phyloP scores from a whole-genome alignment of 148 eudicot genomes.

The Amaranthus palmeri region DNA sequence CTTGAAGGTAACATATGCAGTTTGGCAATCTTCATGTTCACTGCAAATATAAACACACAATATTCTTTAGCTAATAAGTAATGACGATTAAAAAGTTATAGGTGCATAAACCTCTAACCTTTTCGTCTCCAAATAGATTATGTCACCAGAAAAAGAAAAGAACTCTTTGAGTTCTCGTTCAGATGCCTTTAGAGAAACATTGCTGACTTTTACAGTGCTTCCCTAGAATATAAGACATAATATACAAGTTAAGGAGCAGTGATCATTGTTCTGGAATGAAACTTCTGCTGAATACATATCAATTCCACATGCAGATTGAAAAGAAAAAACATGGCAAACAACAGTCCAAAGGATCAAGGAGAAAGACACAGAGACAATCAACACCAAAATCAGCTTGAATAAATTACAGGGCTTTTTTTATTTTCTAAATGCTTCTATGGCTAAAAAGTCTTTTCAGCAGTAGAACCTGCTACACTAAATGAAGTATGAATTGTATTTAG shows the following conservation, averaged over 20 bases:
- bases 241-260: neutral
- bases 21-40: constrained; percentile 56
- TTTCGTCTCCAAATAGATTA: constrained; percentile 68
- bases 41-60: constrained; percentile 35
- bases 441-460: neutral
- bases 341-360: neutral
- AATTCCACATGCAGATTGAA: neutral
- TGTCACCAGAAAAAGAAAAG: constrained; percentile 93
- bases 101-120: constrained; percentile 38
- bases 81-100: constrained; percentile 6
- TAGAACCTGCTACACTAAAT: neutral
- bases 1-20: constrained; percentile 86
- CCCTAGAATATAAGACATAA: constrained; percentile 30
- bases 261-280: neutral
- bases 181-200: constrained; percentile 67
- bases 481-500: neutral
- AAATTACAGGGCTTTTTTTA: neutral
- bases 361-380: neutral
- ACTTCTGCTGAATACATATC: neutral
- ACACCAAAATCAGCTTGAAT: neutral
- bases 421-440: neutral
- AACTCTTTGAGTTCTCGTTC: constrained; percentile 76
- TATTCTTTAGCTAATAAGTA: constrained; percentile 4
- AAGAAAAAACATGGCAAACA: neutral
- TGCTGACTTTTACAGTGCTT: constrained; percentile 80